A percentile compares a stretch with the other conserved stretches of the same genome.
These are phyloP conservation scores for Cercospora citrullina DNA, from an alignment of 2,329 filamentous ascomycete genomes.

Conservation along the genomic window DNA sequence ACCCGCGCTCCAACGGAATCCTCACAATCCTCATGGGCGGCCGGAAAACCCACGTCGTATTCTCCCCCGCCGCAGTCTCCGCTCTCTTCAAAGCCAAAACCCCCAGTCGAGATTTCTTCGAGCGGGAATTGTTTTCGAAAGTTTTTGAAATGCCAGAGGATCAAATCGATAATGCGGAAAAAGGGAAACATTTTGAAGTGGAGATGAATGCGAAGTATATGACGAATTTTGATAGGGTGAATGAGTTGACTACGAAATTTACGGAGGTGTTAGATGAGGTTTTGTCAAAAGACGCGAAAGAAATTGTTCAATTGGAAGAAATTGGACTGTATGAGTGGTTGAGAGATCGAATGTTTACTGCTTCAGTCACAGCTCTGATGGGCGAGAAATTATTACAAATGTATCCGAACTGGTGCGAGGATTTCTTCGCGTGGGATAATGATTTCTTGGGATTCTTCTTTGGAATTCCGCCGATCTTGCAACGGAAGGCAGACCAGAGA, in stretches of 20 bases:
- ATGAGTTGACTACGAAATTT: slow-evolving; percentile 36
- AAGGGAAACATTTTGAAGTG: slow-evolving; percentile 28
- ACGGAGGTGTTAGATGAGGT: slow-evolving; percentile 25
- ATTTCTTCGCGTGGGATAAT: slow-evolving; percentile 37
- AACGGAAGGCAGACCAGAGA: slow-evolving; percentile 27
- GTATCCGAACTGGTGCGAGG: slow-evolving; percentile 33
- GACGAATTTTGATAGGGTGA: slow-evolving; percentile 34
- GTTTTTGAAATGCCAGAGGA: slow-evolving; percentile 31
- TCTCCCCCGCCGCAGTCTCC: slow-evolving; percentile 29
- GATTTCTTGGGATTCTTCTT: slow-evolving; percentile 37
- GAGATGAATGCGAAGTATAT: slow-evolving; percentile 36
- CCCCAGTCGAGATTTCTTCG: slow-evolving; percentile 32
- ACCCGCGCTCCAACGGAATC: slow-evolving; percentile 32
- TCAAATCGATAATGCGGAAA: slow-evolving; percentile 28
- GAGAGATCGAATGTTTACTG: slow-evolving; percentile 35
- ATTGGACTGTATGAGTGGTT: slow-evolving; percentile 37
- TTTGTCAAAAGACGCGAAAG: slow-evolving; percentile 27
- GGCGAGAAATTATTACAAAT: slow-evolving; percentile 35
- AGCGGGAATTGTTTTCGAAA: slow-evolving; percentile 30
- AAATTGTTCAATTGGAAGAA: slow-evolving; percentile 23
- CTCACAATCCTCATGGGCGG: slow-evolving; percentile 36
- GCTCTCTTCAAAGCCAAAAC: slow-evolving; percentile 34
- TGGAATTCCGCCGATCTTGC: slow-evolving; percentile 31
- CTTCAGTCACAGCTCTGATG: slow-evolving; percentile 35
- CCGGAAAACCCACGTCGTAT: slow-evolving; percentile 33